Conservation (phyloP, 345 rosid species). For the Laguncularia racemosa region DNA sequence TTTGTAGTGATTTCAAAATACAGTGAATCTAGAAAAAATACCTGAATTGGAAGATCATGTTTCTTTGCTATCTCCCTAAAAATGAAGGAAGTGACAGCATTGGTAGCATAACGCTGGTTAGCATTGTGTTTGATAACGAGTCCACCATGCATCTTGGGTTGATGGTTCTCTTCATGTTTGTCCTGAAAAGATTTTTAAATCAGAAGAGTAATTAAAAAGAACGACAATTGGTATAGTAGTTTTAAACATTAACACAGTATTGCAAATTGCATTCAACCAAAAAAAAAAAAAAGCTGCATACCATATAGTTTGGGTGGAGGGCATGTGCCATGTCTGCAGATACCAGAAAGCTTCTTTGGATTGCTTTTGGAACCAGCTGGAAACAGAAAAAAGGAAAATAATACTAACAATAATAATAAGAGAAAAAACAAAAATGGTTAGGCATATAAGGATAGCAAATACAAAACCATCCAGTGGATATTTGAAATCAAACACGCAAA, state of each 20-base stretch:
- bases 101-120: conserved; percentile 94
- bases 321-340: conserved; percentile 99
- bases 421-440: neutral
- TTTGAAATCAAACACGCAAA: too few relatives aligned
- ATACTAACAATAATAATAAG: neutral
- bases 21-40: conserved; percentile 7
- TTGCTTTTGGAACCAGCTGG: conserved; percentile 79
- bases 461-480: neutral
- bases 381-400: conserved; percentile 8
- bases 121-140: conserved; percentile 96
- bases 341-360: conserved; percentile 80
- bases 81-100: conserved; percentile 76
- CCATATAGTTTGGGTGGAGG: conserved; percentile 89
- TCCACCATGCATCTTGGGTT: conserved; percentile 97
- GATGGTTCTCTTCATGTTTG: conserved; percentile 95
- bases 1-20: neutral
- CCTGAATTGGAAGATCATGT: conserved; percentile 83
- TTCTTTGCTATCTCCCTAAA: conserved; percentile 76
- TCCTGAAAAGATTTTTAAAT: conserved; percentile 40
- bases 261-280: conserved; percentile 2
- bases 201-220: too few relatives aligned
- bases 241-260: conserved; percentile 1
- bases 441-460: neutral
- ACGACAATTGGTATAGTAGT: too few relatives aligned
- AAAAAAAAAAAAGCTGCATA: conserved; percentile 13